phyloP scores from a whole-genome alignment of 345 rosid genomes.

The Ceriops tagal region DNA sequence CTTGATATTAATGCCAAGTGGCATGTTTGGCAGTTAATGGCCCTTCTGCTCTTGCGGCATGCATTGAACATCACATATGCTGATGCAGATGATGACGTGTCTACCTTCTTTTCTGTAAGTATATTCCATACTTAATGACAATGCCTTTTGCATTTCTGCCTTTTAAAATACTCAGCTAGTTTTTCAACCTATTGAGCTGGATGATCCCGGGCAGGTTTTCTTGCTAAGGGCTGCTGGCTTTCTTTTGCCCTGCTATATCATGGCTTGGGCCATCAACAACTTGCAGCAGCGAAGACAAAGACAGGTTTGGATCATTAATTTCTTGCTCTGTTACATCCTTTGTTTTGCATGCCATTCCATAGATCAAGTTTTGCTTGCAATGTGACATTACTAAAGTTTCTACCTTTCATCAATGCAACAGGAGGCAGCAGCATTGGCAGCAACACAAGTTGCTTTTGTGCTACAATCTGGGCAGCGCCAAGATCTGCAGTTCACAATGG shows the following conservation, averaged over 20 bases:
- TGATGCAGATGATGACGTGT: slow-evolving; percentile 61
- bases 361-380: not conserved
- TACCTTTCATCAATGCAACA: slow-evolving; percentile 27
- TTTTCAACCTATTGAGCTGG: not conserved
- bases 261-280: slow-evolving; percentile 98
- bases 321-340: not conserved
- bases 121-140: not conserved
- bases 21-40: slow-evolving; percentile 57
- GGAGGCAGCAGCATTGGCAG: slow-evolving; percentile 94
- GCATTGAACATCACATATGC: slow-evolving; percentile 63
- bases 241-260: slow-evolving; percentile 90
- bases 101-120: slow-evolving; percentile 76
- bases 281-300: slow-evolving; percentile 90
- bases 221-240: slow-evolving; percentile 71
- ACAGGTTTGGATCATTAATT: slow-evolving; percentile 47
- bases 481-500: slow-evolving; percentile 68
- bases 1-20: slow-evolving; percentile 6
- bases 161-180: not conserved
- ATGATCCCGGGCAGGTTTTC: slow-evolving; percentile 56
- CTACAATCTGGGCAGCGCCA: slow-evolving; percentile 72
- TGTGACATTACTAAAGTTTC: slow-evolving; percentile 7
- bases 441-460: slow-evolving; percentile 81
- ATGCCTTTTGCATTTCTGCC: not conserved
- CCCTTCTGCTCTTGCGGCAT: slow-evolving; percentile 72
- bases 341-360: not conserved